Conservation (phyloP, 768 basidiomycete species). For the Filobasidium floriforme region DNA sequence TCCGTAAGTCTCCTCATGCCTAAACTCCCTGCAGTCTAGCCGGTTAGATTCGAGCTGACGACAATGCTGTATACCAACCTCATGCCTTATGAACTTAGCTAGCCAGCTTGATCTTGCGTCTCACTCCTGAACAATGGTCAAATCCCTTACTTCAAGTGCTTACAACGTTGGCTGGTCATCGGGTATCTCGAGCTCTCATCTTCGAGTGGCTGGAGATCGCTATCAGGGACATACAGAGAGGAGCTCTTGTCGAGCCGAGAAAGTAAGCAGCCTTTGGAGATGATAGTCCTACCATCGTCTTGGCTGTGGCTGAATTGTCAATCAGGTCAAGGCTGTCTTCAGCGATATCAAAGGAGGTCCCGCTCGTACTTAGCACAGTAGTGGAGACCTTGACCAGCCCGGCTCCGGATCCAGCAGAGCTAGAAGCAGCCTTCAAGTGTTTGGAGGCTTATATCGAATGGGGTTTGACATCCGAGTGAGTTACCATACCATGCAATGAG, state of each 20-base stretch:
- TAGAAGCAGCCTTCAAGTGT: constrained; percentile 67
- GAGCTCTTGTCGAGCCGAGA: constrained; percentile 64
- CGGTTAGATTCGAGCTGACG: constrained; percentile 11
- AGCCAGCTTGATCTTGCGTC: constrained; percentile 59
- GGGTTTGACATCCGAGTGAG: constrained; percentile 61
- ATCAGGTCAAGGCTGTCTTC: constrained; percentile 59
- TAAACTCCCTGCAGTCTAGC: not conserved
- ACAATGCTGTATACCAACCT: constrained; percentile 41
- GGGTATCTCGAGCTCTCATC: constrained; percentile 9
- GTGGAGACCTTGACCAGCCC: constrained; percentile 53
- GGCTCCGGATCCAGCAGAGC: constrained; percentile 48
- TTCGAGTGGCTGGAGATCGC: constrained; percentile 59
- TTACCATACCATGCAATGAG: constrained; percentile 11
- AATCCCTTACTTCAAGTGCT: constrained; percentile 67
- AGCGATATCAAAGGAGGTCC: constrained; percentile 60
- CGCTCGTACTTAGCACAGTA: constrained; percentile 66
- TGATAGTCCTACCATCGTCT: too few relatives aligned
- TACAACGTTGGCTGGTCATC: constrained; percentile 41
- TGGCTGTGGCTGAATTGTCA: constrained; percentile 7
- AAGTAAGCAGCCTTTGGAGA: constrained; percentile 47
- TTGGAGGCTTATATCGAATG: constrained; percentile 72
- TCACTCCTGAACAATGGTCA: constrained; percentile 57
- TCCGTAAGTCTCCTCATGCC: constrained; percentile 53
- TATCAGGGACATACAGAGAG: constrained; percentile 69
- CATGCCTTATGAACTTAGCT: constrained; percentile 54